Percentiles rank a stretch among this genome's conserved stretches.
Conservation (phyloP, 2,329 filamentous ascomycete species). For the Fusarium sublunatum region DNA sequence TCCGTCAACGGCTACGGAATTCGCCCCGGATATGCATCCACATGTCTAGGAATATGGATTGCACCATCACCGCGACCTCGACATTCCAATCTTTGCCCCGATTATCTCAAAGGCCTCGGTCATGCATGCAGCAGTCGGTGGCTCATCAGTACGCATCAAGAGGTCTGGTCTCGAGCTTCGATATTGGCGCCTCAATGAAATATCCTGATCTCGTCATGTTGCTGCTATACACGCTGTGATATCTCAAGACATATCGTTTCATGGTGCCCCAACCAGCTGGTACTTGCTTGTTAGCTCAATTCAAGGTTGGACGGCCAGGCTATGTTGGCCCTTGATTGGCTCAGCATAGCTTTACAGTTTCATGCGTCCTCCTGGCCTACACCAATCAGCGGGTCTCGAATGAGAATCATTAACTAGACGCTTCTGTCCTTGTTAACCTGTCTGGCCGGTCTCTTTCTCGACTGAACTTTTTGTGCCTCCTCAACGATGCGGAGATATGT, state of each 20-base stretch:
- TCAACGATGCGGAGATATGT: constrained; percentile 22
- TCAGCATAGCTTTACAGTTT: constrained; percentile 18
- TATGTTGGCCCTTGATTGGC: constrained; percentile 21
- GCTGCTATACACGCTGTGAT: constrained; percentile 1
- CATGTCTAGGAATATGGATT: constrained; percentile 28
- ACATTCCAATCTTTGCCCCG: constrained; percentile 26
- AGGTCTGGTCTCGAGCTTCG: constrained; percentile 4
- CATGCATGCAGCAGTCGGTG: constrained; percentile 16
- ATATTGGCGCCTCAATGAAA: constrained; percentile 1
- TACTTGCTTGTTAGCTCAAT: constrained; percentile 11
- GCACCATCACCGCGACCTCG: constrained; percentile 34
- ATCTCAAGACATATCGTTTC: constrained; percentile 26
- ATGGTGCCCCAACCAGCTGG: constrained; percentile 29
- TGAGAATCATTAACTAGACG: constrained; percentile 13
- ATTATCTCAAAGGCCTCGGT: constrained; percentile 13
- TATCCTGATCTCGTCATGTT: constrained; percentile 11
- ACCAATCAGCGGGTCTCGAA: constrained; percentile 24
- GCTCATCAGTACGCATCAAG: constrained; percentile 10
- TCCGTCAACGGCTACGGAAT: constrained; percentile 26
- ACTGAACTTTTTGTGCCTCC: constrained; percentile 8
- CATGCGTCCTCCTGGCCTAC: constrained; percentile 18
- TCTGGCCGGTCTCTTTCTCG: constrained; percentile 1
- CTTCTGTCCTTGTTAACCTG: constrained; percentile 9
- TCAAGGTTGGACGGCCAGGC: constrained; percentile 14
- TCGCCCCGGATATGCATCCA: constrained; percentile 37